Conservation (phyloP, 768 basidiomycete species). For the Lentinula aciculospora region DNA sequence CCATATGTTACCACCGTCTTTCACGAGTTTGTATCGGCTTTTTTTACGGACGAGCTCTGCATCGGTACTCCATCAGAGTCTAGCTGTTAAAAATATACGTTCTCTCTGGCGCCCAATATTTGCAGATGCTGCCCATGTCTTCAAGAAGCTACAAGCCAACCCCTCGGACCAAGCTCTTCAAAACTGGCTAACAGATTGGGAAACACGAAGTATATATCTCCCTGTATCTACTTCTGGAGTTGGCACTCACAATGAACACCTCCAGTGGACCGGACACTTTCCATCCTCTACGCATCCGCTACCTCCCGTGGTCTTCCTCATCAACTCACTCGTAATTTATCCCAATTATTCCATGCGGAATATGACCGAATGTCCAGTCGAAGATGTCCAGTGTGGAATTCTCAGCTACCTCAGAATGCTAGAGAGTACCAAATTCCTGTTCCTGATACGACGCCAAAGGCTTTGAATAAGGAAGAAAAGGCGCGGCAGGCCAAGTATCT, state of each 20-base stretch:
- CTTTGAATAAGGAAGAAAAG: conserved; percentile 14
- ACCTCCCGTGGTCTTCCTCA: conserved; percentile 60
- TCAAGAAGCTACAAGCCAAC: conserved; percentile 31
- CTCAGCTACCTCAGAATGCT: conserved; percentile 21
- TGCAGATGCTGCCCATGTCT: conserved; percentile 39
- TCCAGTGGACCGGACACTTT: conserved; percentile 65
- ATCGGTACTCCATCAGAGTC: conserved; percentile 48
- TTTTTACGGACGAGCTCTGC: conserved; percentile 51
- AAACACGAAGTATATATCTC: conserved; percentile 41
- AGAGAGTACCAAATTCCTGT: conserved; percentile 15
- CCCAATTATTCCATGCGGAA: conserved; percentile 29
- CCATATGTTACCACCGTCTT: conserved; percentile 14
- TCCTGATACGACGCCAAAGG: conserved; percentile 3
- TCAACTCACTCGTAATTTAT: conserved; percentile 50
- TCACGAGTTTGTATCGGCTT: conserved; percentile 57
- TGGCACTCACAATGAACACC: neutral
- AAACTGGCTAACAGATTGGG: conserved; percentile 47
- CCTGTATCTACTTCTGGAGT: neutral
- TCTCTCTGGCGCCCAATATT: conserved; percentile 51
- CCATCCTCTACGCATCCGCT: conserved; percentile 56
- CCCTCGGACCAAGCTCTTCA: conserved; percentile 19
- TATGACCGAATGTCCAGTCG: conserved; percentile 22
- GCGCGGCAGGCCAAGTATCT: conserved; percentile 20
- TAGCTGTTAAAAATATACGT: conserved; percentile 38
- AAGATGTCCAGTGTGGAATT: conserved; percentile 28